These are phyloP conservation scores for Alternaria longipes DNA, from an alignment of 2,329 filamentous ascomycete genomes.

Conservation along the genomic window DNA sequence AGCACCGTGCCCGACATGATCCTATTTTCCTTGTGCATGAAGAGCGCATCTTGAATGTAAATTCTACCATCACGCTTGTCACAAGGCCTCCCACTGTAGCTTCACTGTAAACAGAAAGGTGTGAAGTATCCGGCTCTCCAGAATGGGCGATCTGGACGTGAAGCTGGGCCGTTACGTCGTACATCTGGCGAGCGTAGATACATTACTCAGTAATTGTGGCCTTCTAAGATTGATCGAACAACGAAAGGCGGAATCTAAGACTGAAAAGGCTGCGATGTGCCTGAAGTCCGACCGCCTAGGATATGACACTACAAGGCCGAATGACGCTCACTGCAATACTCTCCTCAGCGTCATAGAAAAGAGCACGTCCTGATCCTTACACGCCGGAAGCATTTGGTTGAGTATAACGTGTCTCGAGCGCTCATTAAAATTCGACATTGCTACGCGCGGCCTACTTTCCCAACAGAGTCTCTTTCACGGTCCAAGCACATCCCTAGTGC, in stretches of 20 bases:
- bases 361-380: not conserved
- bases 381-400: not conserved
- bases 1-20: not conserved
- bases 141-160: not conserved
- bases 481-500: not conserved
- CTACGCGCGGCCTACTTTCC: not conserved
- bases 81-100: not conserved
- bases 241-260: not conserved
- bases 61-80: not conserved
- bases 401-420: not conserved
- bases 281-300: not conserved
- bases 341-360: not conserved
- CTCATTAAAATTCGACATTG: not conserved
- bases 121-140: not conserved
- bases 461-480: not conserved
- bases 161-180: not conserved
- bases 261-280: not conserved
- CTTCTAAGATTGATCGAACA: not conserved
- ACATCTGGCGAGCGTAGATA: not conserved
- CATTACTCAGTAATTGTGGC: rapidly evolving
- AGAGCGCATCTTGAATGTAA: no score
- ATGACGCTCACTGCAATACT: rapidly evolving
- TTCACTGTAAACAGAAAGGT: not conserved
- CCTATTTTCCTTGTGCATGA: not conserved
- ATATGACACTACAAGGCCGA: not conserved